A percentile compares a stretch with the other conserved stretches of the same genome.
These are phyloP conservation scores for Abortiporus biennis DNA, from an alignment of 1,284 basidiomycete species.

Conservation along the genomic window DNA sequence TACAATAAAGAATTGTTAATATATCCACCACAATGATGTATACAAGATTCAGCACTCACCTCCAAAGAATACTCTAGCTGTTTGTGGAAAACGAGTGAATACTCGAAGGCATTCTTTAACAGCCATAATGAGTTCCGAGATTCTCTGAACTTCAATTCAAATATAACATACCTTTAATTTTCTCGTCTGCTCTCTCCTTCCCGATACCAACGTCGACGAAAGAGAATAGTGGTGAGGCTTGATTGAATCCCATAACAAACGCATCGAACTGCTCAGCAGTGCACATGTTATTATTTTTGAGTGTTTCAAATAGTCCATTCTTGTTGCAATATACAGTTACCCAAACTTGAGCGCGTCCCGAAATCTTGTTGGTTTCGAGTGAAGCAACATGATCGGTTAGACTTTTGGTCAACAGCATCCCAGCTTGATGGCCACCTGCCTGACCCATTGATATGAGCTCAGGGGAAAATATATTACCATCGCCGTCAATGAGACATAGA, in stretches of 20 bases:
- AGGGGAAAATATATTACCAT: constrained; percentile 41
- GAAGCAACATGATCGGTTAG: constrained; percentile 29
- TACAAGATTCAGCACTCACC: constrained; percentile 18
- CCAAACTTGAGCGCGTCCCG: constrained; percentile 32
- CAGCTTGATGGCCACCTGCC: constrained; percentile 36
- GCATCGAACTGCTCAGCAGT: constrained; percentile 34
- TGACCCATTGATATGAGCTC: constrained; percentile 33
- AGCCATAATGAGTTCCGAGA: background rate
- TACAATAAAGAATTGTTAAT: background rate
- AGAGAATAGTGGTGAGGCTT: constrained; percentile 38
- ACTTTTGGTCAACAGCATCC: constrained; percentile 33
- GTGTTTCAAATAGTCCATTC: constrained; percentile 33
- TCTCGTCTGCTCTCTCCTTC: constrained; percentile 52
- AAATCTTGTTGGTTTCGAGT: constrained; percentile 16
- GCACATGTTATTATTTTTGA: constrained; percentile 30
- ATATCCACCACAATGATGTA: no score
- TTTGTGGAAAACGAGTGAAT: constrained; percentile 41
- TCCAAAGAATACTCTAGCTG: constrained; percentile 36
- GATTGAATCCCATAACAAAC: constrained; percentile 42
- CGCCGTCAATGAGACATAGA: constrained; percentile 39
- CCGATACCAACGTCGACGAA: constrained; percentile 51
- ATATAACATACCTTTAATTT: constrained; percentile 39
- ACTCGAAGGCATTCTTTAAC: constrained; percentile 35
- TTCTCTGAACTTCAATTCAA: background rate
- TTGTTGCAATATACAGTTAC: constrained; percentile 41